Base-by-base conservation (phyloP, 106 monocot genomes). In the Acorus gramineus region DNA sequence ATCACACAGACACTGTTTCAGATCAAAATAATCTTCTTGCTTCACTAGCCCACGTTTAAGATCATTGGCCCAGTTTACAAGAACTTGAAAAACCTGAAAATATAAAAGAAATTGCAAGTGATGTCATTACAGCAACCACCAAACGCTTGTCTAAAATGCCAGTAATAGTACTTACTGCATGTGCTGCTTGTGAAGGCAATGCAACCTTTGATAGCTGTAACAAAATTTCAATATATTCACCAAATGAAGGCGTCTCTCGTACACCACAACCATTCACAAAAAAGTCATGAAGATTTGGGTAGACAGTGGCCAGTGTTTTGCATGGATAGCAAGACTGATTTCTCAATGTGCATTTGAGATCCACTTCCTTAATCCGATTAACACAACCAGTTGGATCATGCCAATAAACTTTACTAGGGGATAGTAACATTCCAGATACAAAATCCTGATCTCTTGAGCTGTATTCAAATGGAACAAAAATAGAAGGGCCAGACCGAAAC, bases 321-420 rank as follows among this genome's bases (percentile, higher is more conserved):
- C 70, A 81, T 11, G 67, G 79, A 59, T 65, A 2, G 45, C 53
- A 46, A 47, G 4, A 73, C 43, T 66, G 51, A 8, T 68, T 64
- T 7, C 46, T 3, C 42, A 66, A 64, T 57, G 60, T 53, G 58
- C 60, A 47, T 2, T 55, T 6, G 62, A 13, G 49, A 3, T 66
- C 11, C 50, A 73, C 53, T 61, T 92, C 79, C 72, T 81, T 78
- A 47, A 67, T 71, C 68, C 71, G 69, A 46, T 85, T 81, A 44
- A 85, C 64, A 70, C 91, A 98, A 55, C 96, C 91, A 74, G 91
- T 84, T 53, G 96, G 88, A 59, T 98, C 96, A 62, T 79, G 66
- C 96, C 96, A 98, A 69, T 77, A 92, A 14, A 83, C 77, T 48
- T 92, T 73, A 74, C 73, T 78, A 5, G 87, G 77, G 3, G 75